A percentile compares a stretch with the other conserved stretches of the same genome.
Conservation (phyloP, 2,329 filamentous ascomycete species). For the Colletotrichum euphorbiae region DNA sequence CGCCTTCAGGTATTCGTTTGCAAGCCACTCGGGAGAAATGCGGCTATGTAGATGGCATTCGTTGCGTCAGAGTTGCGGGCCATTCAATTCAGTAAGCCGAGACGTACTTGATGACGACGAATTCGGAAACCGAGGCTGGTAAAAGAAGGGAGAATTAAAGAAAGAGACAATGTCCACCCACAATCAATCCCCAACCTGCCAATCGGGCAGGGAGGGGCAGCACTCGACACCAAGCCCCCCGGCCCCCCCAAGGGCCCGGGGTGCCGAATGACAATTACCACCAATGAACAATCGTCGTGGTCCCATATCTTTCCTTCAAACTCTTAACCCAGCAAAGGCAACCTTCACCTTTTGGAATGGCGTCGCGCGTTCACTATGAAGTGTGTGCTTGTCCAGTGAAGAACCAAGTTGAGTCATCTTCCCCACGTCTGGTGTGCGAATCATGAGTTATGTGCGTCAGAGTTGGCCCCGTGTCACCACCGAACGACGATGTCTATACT, state of each 20-base stretch:
- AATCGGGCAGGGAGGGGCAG: no score
- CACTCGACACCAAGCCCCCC: no score
- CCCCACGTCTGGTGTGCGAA: no score
- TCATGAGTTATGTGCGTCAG: no score
- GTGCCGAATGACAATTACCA: slow-evolving; percentile 8
- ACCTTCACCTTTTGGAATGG: neutral
- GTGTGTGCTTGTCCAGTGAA: no score
- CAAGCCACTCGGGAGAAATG: neutral
- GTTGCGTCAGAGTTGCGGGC: neutral
- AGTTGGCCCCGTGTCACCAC: no score
- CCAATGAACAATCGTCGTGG: neutral
- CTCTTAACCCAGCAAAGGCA: neutral
- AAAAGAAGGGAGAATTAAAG: neutral
- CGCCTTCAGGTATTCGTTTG: neutral
- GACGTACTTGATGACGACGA: neutral
- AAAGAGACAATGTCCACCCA: neutral
- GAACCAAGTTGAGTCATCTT: no score
- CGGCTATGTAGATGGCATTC: neutral
- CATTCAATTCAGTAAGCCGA: neutral
- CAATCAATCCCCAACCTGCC: neutral
- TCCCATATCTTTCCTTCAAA: neutral
- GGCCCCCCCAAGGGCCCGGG: no score
- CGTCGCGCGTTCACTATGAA: no score
- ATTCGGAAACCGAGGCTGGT: neutral
- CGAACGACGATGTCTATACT: no score